Conservation (phyloP, 2,329 filamentous ascomycete genomes). For the Decorospora gaudefroyi region DNA sequence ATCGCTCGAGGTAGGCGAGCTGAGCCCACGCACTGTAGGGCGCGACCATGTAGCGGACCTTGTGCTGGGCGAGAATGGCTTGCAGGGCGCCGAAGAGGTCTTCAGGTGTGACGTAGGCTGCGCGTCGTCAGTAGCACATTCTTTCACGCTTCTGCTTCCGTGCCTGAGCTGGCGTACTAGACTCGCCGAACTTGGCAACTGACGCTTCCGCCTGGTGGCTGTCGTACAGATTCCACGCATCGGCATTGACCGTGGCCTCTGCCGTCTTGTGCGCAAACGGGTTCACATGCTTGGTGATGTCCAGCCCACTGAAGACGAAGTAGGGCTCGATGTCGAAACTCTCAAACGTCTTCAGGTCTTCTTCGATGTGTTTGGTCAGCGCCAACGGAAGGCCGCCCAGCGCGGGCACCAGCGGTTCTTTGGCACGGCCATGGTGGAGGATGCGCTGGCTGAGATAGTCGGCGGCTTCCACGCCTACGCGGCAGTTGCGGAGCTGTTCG, state of each 20-base stretch:
- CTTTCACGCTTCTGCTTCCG: not conserved
- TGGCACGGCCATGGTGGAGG: slow-evolving; percentile 60
- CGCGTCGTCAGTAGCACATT: slow-evolving; percentile 16
- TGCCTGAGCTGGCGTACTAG: slow-evolving; percentile 59
- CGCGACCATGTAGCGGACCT: slow-evolving; percentile 77
- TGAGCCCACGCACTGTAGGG: slow-evolving; percentile 88
- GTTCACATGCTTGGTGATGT: slow-evolving; percentile 71
- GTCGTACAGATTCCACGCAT: slow-evolving; percentile 88
- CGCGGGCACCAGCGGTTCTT: slow-evolving; percentile 87
- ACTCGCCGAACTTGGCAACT: slow-evolving; percentile 83
- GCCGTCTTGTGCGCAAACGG: slow-evolving; percentile 62
- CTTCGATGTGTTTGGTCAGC: slow-evolving; percentile 73
- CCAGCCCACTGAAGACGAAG: slow-evolving; percentile 91
- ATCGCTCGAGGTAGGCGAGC: slow-evolving; percentile 78
- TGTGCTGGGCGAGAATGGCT: slow-evolving; percentile 68
- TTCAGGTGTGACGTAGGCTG: slow-evolving; percentile 67
- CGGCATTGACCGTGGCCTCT: slow-evolving; percentile 69
- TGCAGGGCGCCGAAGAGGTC: slow-evolving; percentile 79
- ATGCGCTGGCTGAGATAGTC: slow-evolving; percentile 79
- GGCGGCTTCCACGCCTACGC: slow-evolving; percentile 84
- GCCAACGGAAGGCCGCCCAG: slow-evolving; percentile 85
- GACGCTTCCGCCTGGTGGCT: slow-evolving; percentile 77
- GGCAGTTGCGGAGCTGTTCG: slow-evolving; percentile 71
- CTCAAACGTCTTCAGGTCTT: slow-evolving; percentile 74
- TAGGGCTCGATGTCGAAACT: slow-evolving; percentile 72